A percentile compares a stretch with the other conserved stretches of the same genome.
These are phyloP conservation scores for Elsinoe necatrix DNA, from an alignment of 2,329 filamentous ascomycete genomes.

Conservation along the genomic window DNA sequence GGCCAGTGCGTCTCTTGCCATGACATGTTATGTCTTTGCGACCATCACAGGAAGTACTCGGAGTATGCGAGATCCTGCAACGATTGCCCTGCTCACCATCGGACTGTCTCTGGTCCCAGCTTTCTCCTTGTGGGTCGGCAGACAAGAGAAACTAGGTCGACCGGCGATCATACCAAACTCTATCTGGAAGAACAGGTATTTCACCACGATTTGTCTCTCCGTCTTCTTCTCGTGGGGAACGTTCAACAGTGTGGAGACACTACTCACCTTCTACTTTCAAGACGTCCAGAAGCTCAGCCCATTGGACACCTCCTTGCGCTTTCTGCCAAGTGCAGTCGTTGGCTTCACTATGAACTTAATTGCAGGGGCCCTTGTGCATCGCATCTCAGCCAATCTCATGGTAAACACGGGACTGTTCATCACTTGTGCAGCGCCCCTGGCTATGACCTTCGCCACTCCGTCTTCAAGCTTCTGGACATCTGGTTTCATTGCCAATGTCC, in stretches of 20 bases:
- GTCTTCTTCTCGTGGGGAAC: slow-evolving; percentile 35
- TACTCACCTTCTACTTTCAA: slow-evolving; percentile 39
- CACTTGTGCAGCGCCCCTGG: slow-evolving; percentile 33
- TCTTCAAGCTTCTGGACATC: slow-evolving; percentile 41
- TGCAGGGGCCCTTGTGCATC: slow-evolving; percentile 41
- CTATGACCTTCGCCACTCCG: slow-evolving; percentile 41
- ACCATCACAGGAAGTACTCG: slow-evolving; percentile 22
- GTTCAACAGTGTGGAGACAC: slow-evolving; percentile 31
- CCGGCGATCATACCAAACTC: slow-evolving; percentile 55
- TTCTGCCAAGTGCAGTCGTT: slow-evolving; percentile 35
- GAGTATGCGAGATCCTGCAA: slow-evolving; percentile 21
- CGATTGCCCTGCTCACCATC: slow-evolving; percentile 36
- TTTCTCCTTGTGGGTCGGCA: slow-evolving; percentile 49
- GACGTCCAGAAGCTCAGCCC: slow-evolving; percentile 31
- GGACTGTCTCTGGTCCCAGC: slow-evolving; percentile 37
- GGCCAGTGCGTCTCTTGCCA: slow-evolving; percentile 39
- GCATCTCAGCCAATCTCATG: slow-evolving; percentile 36
- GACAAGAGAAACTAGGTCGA: slow-evolving; percentile 37
- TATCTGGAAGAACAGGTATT: slow-evolving; percentile 51
- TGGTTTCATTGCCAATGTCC: slow-evolving; percentile 37
- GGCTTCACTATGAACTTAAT: slow-evolving; percentile 37
- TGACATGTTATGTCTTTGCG: slow-evolving; percentile 38
- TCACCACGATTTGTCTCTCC: slow-evolving; percentile 46
- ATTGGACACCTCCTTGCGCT: slow-evolving; percentile 33
- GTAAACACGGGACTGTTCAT: slow-evolving; percentile 33